phyloP scores from a whole-genome alignment of 106 monocot species.

The Dendrobium officinale region DNA sequence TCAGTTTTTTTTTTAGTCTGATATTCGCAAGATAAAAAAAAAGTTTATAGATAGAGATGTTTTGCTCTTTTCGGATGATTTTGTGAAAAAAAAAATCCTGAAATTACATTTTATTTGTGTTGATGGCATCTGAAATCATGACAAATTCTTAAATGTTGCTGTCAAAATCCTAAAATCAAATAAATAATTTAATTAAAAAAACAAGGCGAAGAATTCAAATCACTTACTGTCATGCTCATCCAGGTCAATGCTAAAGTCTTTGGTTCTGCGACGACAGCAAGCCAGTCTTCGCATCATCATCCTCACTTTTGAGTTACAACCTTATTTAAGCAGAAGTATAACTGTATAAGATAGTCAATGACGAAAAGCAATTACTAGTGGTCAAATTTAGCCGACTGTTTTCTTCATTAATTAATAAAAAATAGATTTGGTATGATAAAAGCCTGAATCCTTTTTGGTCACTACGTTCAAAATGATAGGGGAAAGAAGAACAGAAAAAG shows the following conservation, averaged over 20 bases:
- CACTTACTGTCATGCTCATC: constrained; percentile 60
- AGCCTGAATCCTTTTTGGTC: neutral
- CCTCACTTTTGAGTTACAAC: neutral
- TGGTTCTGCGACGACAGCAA: constrained; percentile 50
- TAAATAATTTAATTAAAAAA: neutral
- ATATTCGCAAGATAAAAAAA: too few species aligned
- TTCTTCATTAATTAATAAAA: neutral
- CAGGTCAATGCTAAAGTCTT: constrained; percentile 61
- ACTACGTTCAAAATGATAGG: neutral
- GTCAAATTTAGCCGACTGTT: neutral
- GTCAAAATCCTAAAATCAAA: too few species aligned
- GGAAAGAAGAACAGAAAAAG: neutral
- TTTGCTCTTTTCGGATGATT: too few species aligned
- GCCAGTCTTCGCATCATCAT: constrained; percentile 42
- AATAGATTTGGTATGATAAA: neutral
- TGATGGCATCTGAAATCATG: too few species aligned
- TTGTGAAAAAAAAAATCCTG: too few species aligned
- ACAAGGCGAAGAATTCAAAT: neutral
- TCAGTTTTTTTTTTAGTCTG: neutral
- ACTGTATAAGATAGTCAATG: neutral
- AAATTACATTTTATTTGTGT: too few species aligned
- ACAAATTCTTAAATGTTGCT: too few species aligned
- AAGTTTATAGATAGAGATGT: too few species aligned
- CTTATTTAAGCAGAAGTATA: neutral
- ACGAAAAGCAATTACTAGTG: neutral